Evolutionary conservation across 2,329 filamentous ascomycete genomes (phyloP).

Genomic region (Pseudocercospora fijiensis): DNA sequence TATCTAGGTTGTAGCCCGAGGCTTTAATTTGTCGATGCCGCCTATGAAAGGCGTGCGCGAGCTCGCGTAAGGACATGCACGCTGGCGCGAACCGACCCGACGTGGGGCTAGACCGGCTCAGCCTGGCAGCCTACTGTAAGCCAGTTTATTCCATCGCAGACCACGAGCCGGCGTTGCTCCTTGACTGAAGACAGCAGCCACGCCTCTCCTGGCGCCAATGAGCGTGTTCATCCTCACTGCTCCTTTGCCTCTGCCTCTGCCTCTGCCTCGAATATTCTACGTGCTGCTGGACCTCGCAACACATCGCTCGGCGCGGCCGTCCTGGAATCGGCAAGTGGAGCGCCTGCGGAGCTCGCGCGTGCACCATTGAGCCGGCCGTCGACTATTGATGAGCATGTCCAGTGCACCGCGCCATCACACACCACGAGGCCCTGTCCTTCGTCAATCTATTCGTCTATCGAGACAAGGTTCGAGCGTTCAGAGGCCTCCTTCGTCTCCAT

Average conservation of each 20-base stretch:
- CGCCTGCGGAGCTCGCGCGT: neutral
- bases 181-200: neutral
- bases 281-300: neutral
- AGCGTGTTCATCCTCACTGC: neutral
- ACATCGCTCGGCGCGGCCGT: neutral
- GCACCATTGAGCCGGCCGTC: neutral
- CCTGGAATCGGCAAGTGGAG: conserved; percentile 1
- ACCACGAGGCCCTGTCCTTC: conserved; percentile 1
- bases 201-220: neutral
- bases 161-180: neutral
- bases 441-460: conserved; percentile 8
- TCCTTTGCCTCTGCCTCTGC: neutral
- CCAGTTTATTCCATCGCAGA: neutral
- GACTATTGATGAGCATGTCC: neutral
- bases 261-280: neutral
- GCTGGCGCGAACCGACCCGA: neutral
- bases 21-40: neutral
- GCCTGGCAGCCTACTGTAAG: too few relatives aligned
- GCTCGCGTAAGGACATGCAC: conserved; percentile 1
- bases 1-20: conserved; percentile 5
- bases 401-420: neutral
- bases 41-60: neutral
- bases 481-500: conserved; percentile 1
- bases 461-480: neutral
- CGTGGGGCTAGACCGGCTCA: neutral